Evolutionary conservation across 176 grass and related monocot species (phyloP).

Genomic region (Zea mays): Zm-B73-REFERENCE-NAM-5.0 NC_050101.1:22428501-22429000

Average conservation of each 20-base stretch:
- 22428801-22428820: slow-evolving; percentile 52
- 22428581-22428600: slow-evolving; percentile 4
- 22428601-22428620: slow-evolving; percentile 35
- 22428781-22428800: slow-evolving; percentile 59
- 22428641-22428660: slow-evolving; percentile 74
- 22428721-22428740: slow-evolving; percentile 71
- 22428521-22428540: not conserved
- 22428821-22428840: slow-evolving; percentile 60
- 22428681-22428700: slow-evolving; percentile 78
- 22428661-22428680: slow-evolving; percentile 85
- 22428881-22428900: slow-evolving; percentile 46
- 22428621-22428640: slow-evolving; percentile 68
- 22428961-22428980: slow-evolving; percentile 49
- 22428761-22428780: slow-evolving; percentile 51
- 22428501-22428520: too few relatives aligned
- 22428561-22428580: not conserved
- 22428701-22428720: slow-evolving; percentile 70
- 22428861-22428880: slow-evolving; percentile 57
- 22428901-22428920: slow-evolving; percentile 48
- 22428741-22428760: slow-evolving; percentile 62
- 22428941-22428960: slow-evolving; percentile 28
- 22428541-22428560: not conserved
- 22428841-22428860: slow-evolving; percentile 64
- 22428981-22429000: slow-evolving; percentile 5
- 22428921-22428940: not conserved